phyloP scores from a whole-genome alignment of 352 stramenopile species.

The Globisporangium iwayamae region DNA sequence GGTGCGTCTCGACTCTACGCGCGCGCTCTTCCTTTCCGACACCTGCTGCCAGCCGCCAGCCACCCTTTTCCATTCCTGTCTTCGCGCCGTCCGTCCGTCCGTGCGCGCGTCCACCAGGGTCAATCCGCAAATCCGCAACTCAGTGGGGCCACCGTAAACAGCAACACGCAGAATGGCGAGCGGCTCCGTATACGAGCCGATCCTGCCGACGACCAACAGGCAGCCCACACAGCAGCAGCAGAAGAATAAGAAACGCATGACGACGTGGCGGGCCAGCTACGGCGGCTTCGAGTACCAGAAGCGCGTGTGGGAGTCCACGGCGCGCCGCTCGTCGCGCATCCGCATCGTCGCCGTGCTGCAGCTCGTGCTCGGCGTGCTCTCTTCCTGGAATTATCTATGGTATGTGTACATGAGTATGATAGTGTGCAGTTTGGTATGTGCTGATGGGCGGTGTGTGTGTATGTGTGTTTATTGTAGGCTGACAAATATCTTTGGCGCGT shows the following conservation, averaged over 20 bases:
- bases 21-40: conserved; percentile 6
- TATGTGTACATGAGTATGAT: conserved; percentile 14
- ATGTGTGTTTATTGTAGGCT: conserved; percentile 23
- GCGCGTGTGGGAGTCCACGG: conserved; percentile 59
- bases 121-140: neutral
- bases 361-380: conserved; percentile 49
- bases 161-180: neutral
- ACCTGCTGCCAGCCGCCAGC: conserved; percentile 3
- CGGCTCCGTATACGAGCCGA: conserved; percentile 12
- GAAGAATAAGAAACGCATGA: neutral
- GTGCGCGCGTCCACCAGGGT: neutral
- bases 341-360: conserved; percentile 59
- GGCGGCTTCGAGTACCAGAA: conserved; percentile 81
- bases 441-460: neutral
- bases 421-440: neutral
- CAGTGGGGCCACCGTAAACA: neutral
- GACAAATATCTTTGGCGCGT: conserved; percentile 70
- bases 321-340: conserved; percentile 60
- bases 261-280: conserved; percentile 26
- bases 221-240: neutral
- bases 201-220: conserved; percentile 6
- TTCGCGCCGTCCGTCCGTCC: neutral
- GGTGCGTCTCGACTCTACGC: conserved; percentile 6
- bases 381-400: conserved; percentile 74
- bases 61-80: neutral